These are phyloP conservation scores for Kuraishia molischiana DNA, from an alignment of 805 yeast genomes.

Conservation along the genomic window DNA sequence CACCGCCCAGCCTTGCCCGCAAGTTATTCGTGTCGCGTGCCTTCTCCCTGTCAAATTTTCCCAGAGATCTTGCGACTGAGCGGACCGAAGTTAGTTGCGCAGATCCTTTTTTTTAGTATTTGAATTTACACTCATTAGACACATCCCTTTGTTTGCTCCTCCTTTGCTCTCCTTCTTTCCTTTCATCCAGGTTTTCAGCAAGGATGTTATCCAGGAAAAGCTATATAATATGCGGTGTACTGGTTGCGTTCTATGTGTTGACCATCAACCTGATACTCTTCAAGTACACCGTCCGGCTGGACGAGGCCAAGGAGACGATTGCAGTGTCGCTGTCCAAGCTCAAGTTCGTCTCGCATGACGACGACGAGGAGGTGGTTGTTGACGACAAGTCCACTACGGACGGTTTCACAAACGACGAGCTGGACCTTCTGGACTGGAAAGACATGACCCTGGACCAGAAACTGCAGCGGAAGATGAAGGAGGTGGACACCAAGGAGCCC, in stretches of 20 bases:
- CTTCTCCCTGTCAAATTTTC: too few species aligned
- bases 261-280: background rate
- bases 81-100: too few species aligned
- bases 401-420: too few species aligned
- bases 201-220: background rate
- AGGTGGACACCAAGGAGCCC: background rate
- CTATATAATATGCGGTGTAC: background rate
- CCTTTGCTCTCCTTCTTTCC: background rate
- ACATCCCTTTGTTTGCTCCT: background rate
- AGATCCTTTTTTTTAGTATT: too few species aligned
- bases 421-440: background rate
- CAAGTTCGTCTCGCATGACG: background rate
- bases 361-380: background rate
- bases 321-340: background rate
- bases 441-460: slow-evolving; percentile 1
- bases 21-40: too few species aligned
- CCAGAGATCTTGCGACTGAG: too few species aligned
- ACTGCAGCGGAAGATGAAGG: background rate
- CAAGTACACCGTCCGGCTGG: background rate
- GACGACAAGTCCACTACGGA: background rate
- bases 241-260: background rate
- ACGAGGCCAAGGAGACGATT: background rate
- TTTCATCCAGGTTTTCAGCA: background rate
- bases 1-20: too few species aligned
- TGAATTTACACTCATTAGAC: too few species aligned